These are phyloP conservation scores for Scytalidium lignicola DNA, from an alignment of 2,329 filamentous ascomycete genomes.

Conservation along the genomic window DNA sequence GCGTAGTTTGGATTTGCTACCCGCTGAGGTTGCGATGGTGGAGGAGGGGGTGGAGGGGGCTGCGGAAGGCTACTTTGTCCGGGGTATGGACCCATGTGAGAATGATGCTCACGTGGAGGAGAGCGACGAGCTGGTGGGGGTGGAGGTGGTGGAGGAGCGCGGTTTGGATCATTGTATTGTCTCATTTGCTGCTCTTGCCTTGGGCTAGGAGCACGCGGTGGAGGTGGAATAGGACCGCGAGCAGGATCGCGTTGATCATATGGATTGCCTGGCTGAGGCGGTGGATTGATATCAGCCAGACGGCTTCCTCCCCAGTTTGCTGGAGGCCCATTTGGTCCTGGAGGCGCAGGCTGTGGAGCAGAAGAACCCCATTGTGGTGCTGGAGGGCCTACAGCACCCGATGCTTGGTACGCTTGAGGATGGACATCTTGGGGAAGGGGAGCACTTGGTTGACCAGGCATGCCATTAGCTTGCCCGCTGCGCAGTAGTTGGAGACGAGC, in stretches of 20 bases:
- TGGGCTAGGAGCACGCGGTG: conserved; percentile 63
- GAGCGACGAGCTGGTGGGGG: conserved; percentile 45
- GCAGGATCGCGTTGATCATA: conserved; percentile 75
- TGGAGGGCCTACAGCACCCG: conserved; percentile 75
- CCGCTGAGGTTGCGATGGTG: conserved; percentile 43
- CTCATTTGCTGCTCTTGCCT: conserved; percentile 66
- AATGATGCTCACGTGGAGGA: conserved; percentile 39
- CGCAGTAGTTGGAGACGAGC: conserved; percentile 85
- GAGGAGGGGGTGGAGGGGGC: conserved; percentile 47
- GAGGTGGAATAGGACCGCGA: conserved; percentile 61
- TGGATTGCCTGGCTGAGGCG: conserved; percentile 72
- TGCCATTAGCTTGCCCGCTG: conserved; percentile 68
- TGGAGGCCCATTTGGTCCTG: conserved; percentile 30
- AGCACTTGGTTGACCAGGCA: conserved; percentile 65
- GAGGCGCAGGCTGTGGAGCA: conserved; percentile 57
- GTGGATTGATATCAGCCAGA: conserved; percentile 72
- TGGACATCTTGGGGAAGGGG: conserved; percentile 96
- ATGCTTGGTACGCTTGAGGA: conserved; percentile 84
- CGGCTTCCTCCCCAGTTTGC: conserved; percentile 56
- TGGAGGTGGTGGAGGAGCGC: conserved; percentile 50
- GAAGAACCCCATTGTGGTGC: conserved; percentile 87
- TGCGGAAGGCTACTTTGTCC: conserved; percentile 32
- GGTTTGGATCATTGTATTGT: conserved; percentile 61
- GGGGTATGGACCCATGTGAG: conserved; percentile 24
- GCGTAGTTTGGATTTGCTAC: conserved; percentile 57